A percentile compares a stretch with the other conserved stretches of the same genome.
These are phyloP conservation scores for Colletotrichum abscissum DNA, from an alignment of 2,329 filamentous ascomycete species.

Conservation along the genomic window DNA sequence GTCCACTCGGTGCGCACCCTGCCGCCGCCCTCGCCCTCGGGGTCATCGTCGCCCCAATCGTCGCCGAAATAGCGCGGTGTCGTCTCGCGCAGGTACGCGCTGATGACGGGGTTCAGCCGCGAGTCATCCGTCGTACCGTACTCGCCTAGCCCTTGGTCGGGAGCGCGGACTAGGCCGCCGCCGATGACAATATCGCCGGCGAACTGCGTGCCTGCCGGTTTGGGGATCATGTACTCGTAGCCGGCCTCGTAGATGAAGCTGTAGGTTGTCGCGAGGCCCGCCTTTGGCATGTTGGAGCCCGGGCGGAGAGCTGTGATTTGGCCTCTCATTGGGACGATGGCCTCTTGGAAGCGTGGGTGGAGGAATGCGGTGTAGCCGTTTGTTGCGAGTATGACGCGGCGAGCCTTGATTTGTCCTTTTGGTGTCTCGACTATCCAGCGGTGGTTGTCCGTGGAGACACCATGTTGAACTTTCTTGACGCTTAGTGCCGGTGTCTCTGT, in stretches of 20 bases:
- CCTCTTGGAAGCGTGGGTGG: constrained; percentile 37
- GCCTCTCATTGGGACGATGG: constrained; percentile 39
- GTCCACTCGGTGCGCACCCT: constrained; percentile 60
- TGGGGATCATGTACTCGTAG: constrained; percentile 76
- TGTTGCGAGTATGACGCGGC: constrained; percentile 40
- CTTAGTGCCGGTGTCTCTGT: constrained; percentile 23
- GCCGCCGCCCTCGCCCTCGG: constrained; percentile 41
- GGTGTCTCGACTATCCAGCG: constrained; percentile 37
- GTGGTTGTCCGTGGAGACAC: not conserved
- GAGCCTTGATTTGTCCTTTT: constrained; percentile 37
- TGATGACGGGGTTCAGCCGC: constrained; percentile 59
- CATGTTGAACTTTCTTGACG: not conserved
- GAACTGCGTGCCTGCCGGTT: constrained; percentile 56
- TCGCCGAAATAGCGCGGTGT: constrained; percentile 63
- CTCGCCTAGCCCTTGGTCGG: constrained; percentile 55
- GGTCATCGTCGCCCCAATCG: constrained; percentile 58
- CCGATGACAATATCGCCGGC: constrained; percentile 70
- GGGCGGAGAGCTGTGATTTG: constrained; percentile 43
- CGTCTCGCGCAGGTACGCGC: constrained; percentile 56
- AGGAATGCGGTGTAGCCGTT: constrained; percentile 44
- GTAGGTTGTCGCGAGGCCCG: constrained; percentile 62
- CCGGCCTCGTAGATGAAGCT: constrained; percentile 70
- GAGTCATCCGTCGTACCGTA: constrained; percentile 69
- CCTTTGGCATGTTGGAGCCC: constrained; percentile 48
- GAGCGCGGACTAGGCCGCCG: constrained; percentile 61